Evolutionary conservation across 2,329 filamentous ascomycete genomes (phyloP).

Genomic region (Arthrinium phaeospermum): DNA sequence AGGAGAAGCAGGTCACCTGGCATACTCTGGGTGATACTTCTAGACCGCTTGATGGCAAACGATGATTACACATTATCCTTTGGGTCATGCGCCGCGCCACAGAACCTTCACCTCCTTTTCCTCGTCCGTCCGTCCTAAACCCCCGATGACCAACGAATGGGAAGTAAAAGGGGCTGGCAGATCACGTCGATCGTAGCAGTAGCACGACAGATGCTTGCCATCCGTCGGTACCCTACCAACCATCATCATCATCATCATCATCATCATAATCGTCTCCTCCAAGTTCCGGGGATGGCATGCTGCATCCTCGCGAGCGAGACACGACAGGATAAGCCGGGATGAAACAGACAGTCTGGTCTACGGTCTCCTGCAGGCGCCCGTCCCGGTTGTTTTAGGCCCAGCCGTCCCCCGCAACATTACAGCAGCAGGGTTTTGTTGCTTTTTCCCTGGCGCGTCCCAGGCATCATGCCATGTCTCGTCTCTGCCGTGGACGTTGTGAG

Average conservation of each 20-base stretch:
- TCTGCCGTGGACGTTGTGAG: background rate
- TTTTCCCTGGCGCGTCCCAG: background rate
- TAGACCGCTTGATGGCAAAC: background rate
- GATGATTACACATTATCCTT: background rate
- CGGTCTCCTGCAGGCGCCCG: constrained; percentile 1
- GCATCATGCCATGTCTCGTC: background rate
- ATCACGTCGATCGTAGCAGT: background rate
- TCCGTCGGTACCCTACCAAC: background rate
- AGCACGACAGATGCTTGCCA: background rate
- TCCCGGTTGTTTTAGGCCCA: constrained; percentile 7
- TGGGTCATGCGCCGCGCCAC: background rate
- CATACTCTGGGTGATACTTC: background rate
- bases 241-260: background rate
- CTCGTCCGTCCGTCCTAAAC: background rate
- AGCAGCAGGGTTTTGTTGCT: background rate
- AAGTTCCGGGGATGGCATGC: constrained; percentile 4
- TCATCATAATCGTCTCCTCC: background rate
- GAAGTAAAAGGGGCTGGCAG: background rate
- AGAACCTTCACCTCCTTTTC: background rate
- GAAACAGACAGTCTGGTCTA: background rate
- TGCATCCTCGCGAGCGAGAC: constrained; percentile 14
- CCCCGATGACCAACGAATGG: background rate
- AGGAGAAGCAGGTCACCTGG: background rate
- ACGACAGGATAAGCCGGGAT: background rate
- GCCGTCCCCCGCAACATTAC: constrained; percentile 1